Evolutionary conservation across 176 grass and related monocot species (phyloP).

Genomic region (Carex scoparia): DNA sequence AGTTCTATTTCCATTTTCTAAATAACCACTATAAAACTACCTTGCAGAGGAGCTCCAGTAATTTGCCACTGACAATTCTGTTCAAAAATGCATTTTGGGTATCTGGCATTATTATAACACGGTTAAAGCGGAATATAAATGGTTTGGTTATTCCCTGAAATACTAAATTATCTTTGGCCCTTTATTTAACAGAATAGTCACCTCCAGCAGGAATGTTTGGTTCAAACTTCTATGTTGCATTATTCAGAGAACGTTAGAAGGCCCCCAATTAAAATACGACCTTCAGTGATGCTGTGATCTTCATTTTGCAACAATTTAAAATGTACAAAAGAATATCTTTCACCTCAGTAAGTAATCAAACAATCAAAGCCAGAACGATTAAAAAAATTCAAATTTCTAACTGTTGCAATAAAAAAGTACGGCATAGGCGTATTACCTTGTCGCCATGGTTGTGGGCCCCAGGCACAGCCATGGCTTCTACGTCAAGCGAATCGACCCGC

Average conservation of each 20-base stretch:
- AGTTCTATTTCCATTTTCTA: neutral
- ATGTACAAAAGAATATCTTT: neutral
- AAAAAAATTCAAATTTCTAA: neutral
- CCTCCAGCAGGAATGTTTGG: neutral
- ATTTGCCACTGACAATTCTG: neutral
- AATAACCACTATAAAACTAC: neutral
- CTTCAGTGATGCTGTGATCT: neutral
- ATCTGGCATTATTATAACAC: neutral
- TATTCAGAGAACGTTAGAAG: neutral
- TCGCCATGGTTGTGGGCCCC: constrained; percentile 40
- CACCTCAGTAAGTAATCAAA: neutral
- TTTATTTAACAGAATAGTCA: neutral
- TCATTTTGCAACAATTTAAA: neutral
- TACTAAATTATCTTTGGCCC: neutral
- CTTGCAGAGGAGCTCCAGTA: neutral
- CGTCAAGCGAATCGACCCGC: constrained; percentile 78
- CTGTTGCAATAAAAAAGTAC: neutral
- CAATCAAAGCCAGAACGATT: neutral
- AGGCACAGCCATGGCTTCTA: constrained; percentile 77
- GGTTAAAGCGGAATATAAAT: neutral
- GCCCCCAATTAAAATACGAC: neutral
- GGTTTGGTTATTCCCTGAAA: neutral
- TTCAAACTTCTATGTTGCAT: neutral
- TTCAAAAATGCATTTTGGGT: neutral
- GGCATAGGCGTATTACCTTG: constrained; percentile 36